Evolutionary conservation across 805 yeast species (phyloP).

Genomic region (Candida pini): DNA sequence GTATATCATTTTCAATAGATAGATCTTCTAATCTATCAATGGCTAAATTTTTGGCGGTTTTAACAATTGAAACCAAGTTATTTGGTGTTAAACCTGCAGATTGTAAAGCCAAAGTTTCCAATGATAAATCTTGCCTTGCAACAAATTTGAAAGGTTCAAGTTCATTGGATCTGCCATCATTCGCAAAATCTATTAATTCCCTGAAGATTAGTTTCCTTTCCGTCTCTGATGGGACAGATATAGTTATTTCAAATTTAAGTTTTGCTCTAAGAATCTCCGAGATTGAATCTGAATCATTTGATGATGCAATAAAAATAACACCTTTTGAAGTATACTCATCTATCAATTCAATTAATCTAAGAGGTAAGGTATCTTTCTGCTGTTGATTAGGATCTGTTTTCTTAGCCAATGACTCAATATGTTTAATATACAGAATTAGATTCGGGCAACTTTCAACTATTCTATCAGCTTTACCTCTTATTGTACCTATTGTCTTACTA

Average conservation of each 20-base stretch:
- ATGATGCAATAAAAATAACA: conserved; percentile 59
- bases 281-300: conserved; percentile 61
- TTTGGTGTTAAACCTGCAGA: conserved; percentile 91
- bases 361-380: conserved; percentile 36
- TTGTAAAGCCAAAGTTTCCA: conserved; percentile 62
- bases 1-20: conserved; percentile 18
- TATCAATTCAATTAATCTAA: conserved; percentile 54
- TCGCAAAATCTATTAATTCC: conserved; percentile 32
- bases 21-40: conserved; percentile 39
- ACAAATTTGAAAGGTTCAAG: conserved; percentile 17
- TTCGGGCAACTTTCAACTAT: conserved; percentile 40
- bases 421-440: conserved; percentile 56
- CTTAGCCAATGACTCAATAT: conserved; percentile 70
- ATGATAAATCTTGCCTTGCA: conserved; percentile 46
- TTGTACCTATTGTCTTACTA: conserved; percentile 68
- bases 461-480: conserved; percentile 72
- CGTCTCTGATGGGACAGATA: conserved; percentile 71
- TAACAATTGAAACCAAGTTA: conserved; percentile 68
- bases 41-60: conserved; percentile 56
- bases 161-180: neutral
- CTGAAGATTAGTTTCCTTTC: conserved; percentile 66
- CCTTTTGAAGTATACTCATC: conserved; percentile 44
- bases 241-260: conserved; percentile 69
- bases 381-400: conserved; percentile 53
- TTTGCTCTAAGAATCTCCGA: conserved; percentile 60